These are phyloP conservation scores for Alternaria burnsii DNA, from an alignment of 2,329 filamentous ascomycete genomes.

Conservation along the genomic window DNA sequence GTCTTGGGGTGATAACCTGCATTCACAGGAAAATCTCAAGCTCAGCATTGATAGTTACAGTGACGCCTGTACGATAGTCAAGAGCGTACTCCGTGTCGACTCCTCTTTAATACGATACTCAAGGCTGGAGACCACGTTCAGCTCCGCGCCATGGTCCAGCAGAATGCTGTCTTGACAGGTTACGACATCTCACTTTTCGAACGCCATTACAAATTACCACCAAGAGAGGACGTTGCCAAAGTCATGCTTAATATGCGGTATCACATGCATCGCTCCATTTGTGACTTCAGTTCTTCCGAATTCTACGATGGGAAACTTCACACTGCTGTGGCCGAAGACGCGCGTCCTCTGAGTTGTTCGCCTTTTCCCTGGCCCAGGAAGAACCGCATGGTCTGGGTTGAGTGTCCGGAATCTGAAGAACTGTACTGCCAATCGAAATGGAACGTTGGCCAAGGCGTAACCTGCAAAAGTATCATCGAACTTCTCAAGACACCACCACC, in stretches of 20 bases:
- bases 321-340: not conserved
- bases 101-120: conserved; percentile 11
- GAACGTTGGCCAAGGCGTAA: not conserved
- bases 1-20: conserved; percentile 15
- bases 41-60: not conserved
- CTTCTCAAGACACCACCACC: not conserved
- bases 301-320: not conserved
- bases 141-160: not conserved
- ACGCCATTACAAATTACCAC: not conserved
- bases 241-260: not conserved
- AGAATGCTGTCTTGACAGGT: not conserved
- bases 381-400: not conserved
- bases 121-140: conserved; percentile 23
- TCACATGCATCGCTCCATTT: not conserved
- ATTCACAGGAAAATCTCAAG: conserved; percentile 17
- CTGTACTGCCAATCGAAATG: not conserved
- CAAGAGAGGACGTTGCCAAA: not conserved
- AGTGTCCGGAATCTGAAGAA: not conserved
- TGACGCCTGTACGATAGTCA: not conserved
- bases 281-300: not conserved
- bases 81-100: not conserved
- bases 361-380: not conserved
- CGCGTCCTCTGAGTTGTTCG: not conserved
- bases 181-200: not conserved
- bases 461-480: not conserved